These are phyloP conservation scores for Euphorbia schlechtendalii DNA, from an alignment of 441 rosid species.

Conservation along the genomic window DNA sequence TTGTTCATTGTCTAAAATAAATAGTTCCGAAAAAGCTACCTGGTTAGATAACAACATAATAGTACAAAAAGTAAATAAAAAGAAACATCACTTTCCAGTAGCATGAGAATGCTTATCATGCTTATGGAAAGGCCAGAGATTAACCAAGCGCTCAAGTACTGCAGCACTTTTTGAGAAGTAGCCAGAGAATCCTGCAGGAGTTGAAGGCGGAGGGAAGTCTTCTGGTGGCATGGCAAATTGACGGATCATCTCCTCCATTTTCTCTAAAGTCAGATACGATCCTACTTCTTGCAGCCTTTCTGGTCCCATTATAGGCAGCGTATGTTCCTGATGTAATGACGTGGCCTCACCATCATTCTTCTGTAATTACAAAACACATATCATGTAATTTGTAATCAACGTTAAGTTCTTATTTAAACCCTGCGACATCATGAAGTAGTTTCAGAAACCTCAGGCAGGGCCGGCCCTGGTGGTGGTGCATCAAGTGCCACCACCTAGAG, in stretches of 20 bases:
- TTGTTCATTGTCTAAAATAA: no score
- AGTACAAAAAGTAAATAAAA: no score
- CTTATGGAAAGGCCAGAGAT: constrained; percentile 93
- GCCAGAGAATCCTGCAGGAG: constrained; percentile 95
- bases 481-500: no score
- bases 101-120: constrained; percentile 57
- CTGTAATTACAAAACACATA: constrained; percentile 44
- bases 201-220: constrained; percentile 92
- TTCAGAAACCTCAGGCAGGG: no score
- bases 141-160: constrained; percentile 94
- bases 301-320: constrained; percentile 98
- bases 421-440: neutral
- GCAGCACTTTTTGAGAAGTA: constrained; percentile 93
- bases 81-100: constrained; percentile 42
- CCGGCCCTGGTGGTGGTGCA: no score
- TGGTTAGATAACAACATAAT: no score
- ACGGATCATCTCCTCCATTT: constrained; percentile 86
- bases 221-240: constrained; percentile 99
- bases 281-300: constrained; percentile 98
- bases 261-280: constrained; percentile 79
- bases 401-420: constrained; percentile 1
- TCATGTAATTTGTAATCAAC: neutral
- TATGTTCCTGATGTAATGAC: constrained; percentile 90
- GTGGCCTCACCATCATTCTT: constrained; percentile 69
- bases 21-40: no score